Evolutionary conservation across 1,284 basidiomycete species (phyloP).

Genomic region (Sphagnurus paluster): DNA sequence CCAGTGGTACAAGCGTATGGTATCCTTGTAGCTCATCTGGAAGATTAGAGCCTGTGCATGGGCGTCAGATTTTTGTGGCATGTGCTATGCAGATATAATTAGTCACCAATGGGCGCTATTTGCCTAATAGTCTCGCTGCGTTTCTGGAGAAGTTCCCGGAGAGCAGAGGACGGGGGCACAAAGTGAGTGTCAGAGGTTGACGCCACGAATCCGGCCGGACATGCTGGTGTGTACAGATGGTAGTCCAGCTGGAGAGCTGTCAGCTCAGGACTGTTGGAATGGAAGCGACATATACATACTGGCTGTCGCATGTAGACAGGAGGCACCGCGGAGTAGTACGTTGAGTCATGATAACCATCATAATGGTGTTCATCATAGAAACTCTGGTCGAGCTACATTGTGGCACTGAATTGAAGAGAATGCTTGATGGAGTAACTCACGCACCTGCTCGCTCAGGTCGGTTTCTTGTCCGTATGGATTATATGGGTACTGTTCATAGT

Average conservation of each 20-base stretch:
- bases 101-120: slow-evolving; percentile 30
- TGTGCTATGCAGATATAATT: neutral
- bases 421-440: slow-evolving; percentile 24
- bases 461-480: slow-evolving; percentile 39
- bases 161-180: slow-evolving; percentile 55
- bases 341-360: slow-evolving; percentile 30
- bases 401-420: slow-evolving; percentile 1
- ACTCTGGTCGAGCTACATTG: slow-evolving; percentile 29
- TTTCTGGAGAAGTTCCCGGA: slow-evolving; percentile 80
- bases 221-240: slow-evolving; percentile 80
- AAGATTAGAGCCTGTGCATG: slow-evolving; percentile 52
- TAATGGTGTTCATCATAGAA: slow-evolving; percentile 36
- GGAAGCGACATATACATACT: slow-evolving; percentile 41
- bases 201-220: slow-evolving; percentile 54
- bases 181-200: slow-evolving; percentile 59
- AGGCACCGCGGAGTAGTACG: slow-evolving; percentile 53
- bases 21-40: slow-evolving; percentile 92
- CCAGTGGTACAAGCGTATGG: slow-evolving; percentile 84
- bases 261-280: neutral
- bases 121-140: slow-evolving; percentile 75
- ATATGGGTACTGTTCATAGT: slow-evolving; percentile 20
- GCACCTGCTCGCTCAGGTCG: slow-evolving; percentile 35
- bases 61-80: slow-evolving; percentile 19
- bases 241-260: slow-evolving; percentile 70
- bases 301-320: slow-evolving; percentile 66